A percentile compares a stretch with the other conserved stretches of the same genome.
Evolutionary conservation across 2,329 filamentous ascomycete genomes (phyloP).

Genomic region (Microthyrium microscopicum): DNA sequence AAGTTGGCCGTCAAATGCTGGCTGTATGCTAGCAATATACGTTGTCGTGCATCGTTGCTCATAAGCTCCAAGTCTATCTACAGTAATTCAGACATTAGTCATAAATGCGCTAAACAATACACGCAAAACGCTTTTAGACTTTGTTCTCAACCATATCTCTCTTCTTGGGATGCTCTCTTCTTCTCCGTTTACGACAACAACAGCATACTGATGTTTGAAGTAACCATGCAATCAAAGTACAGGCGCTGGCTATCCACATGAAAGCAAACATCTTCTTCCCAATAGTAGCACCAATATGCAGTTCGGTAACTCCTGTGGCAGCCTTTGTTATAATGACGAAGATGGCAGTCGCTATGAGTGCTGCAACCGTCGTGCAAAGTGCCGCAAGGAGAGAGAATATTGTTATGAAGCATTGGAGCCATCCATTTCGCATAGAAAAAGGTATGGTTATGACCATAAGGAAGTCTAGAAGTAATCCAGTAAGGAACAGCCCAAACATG

Average conservation of each 20-base stretch:
- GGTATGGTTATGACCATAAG: conserved; percentile 51
- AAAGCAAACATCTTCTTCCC: conserved; percentile 66
- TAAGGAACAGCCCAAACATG: conserved; percentile 83
- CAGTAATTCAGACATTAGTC: too few species aligned
- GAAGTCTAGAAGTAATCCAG: conserved; percentile 51
- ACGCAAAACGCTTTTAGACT: too few species aligned
- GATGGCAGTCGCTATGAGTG: conserved; percentile 59
- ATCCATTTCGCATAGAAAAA: conserved; percentile 34
- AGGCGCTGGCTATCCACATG: conserved; percentile 68
- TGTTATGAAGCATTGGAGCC: conserved; percentile 47
- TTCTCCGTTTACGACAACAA: too few species aligned
- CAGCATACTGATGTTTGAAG: conserved; percentile 65
- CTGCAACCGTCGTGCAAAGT: conserved; percentile 50
- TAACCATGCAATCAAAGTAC: conserved; percentile 45
- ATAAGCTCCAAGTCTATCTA: too few species aligned
- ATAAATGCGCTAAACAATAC: too few species aligned
- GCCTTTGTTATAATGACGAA: conserved; percentile 62
- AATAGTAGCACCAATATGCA: conserved; percentile 60
- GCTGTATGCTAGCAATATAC: too few species aligned
- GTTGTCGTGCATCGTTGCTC: too few species aligned
- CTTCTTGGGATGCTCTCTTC: too few species aligned
- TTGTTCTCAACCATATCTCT: too few species aligned
- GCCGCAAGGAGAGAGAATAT: conserved; percentile 51
- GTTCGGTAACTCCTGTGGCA: conserved; percentile 48
- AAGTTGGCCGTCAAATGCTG: too few species aligned